Base-by-base conservation (phyloP, 2,329 filamentous ascomycete species). In the Talaromyces islandicus region DNA sequence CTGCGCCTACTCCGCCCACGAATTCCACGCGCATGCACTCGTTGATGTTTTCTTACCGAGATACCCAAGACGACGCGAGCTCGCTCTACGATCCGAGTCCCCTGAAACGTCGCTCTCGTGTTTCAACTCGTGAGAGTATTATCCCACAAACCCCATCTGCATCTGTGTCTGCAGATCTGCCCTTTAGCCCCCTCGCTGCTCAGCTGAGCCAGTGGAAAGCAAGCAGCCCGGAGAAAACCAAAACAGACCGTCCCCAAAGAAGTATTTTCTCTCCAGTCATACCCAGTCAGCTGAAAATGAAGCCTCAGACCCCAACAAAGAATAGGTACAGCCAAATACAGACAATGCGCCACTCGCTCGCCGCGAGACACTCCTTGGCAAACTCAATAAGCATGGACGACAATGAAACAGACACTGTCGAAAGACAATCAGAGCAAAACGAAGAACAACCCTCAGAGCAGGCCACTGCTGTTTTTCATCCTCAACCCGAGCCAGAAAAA, bases 201-300 rank as follows among this genome's bases (percentile, higher is more conserved):
- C 82, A 87, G 66, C 75, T 90, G 4, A 81, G 77, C 61, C 79
- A 81, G 25, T 91, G 88, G 88, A 81, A 81, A 64, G 79, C 87
- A 1, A 78, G 78, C 25, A 88, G 84, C 64, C 85, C 85, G 2
- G 68, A 82, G 63, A 70, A 71, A 54, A 63, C 66, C 69, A 3
- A 29, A n/a, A 12, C 14, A 52, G 43, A 54, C 2, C 66, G 64
- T 59, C 66, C 64, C 35, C 72, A 65, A 55, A 51, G 71, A 60
- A 38, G 66, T 75, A 48, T 77, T 9, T 63, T 60, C 25, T 63
- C 61, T 21, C 61, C 61, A 17, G 61, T 61, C 27, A 54, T 61
- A 19, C 59, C 58, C 7, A 56, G 35, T n/a, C 54, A 61, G 11
- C 25, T 59, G 32, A 41, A 25, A 24, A 52, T 56, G 11, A 58